phyloP scores from a whole-genome alignment of 352 stramenopile genomes.

The Phytophthora tentaculata region DNA sequence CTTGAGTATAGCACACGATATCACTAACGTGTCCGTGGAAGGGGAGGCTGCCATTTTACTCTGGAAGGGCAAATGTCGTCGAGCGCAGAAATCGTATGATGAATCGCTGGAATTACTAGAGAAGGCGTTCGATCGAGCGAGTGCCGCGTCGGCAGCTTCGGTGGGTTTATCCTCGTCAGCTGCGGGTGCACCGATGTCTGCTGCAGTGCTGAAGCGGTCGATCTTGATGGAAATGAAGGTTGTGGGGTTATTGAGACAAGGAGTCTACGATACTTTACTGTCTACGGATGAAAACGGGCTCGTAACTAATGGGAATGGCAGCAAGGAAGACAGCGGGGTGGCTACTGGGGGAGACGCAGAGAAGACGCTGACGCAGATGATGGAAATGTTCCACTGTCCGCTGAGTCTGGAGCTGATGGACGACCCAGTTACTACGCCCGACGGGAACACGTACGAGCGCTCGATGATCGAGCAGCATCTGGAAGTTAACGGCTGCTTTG shows the following conservation, averaged over 20 bases:
- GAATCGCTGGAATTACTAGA: conserved; percentile 54
- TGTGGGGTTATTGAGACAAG: conserved; percentile 50
- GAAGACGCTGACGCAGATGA: conserved; percentile 67
- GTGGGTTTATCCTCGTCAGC: conserved; percentile 44
- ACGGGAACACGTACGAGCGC: conserved; percentile 79
- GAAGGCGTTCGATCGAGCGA: conserved; percentile 61
- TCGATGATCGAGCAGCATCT: conserved; percentile 82
- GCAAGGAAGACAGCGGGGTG: conserved; percentile 2
- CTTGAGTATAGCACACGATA: conserved; percentile 48
- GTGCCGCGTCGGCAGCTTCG: conserved; percentile 39
- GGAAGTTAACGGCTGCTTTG: conserved; percentile 75
- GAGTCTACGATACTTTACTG: conserved; percentile 55
- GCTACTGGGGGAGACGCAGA: conserved; percentile 26
- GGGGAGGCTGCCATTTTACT: conserved; percentile 59
- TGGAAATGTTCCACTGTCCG: conserved; percentile 76
- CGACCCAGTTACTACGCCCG: conserved; percentile 74
- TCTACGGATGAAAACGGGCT: conserved; percentile 26
- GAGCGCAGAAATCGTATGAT: conserved; percentile 59
- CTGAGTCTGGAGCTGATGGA: conserved; percentile 83
- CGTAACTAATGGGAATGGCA: conserved; percentile 4
- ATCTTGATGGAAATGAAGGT: conserved; percentile 77
- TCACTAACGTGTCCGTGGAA: conserved; percentile 39
- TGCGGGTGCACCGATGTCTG: conserved; percentile 23
- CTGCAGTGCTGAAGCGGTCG: conserved; percentile 49
- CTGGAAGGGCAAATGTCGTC: conserved; percentile 70